Percentiles rank a stretch among this genome's conserved stretches.
Evolutionary conservation across 306 rosid species (phyloP).

Genomic region (Phaseolus lunatus): DNA sequence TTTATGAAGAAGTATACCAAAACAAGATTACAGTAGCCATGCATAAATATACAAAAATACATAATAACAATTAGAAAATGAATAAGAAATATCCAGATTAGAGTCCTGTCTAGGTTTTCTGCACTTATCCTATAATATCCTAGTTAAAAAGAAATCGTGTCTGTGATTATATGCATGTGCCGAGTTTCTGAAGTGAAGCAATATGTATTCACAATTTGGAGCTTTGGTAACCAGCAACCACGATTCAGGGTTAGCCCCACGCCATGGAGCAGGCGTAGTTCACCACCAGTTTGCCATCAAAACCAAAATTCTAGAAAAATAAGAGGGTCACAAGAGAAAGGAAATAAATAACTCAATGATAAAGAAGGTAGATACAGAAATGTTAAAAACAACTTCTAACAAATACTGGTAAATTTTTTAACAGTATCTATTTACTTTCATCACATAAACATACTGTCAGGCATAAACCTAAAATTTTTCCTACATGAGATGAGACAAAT

Average conservation of each 20-base stretch:
- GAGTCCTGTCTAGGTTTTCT: not conserved
- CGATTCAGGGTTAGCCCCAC: slow-evolving; percentile 69
- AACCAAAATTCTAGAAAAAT: slow-evolving; percentile 83
- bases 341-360: slow-evolving; percentile 9
- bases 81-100: not conserved
- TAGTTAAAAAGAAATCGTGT: slow-evolving; percentile 1
- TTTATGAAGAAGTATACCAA: too few species aligned
- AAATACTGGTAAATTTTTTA: slow-evolving; percentile 23
- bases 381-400: not conserved
- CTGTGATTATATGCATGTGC: slow-evolving; percentile 32
- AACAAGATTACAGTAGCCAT: not conserved
- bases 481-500: slow-evolving; percentile 15
- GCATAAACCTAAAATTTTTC: slow-evolving; percentile 5
- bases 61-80: slow-evolving; percentile 24
- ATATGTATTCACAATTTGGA: slow-evolving; percentile 43
- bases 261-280: slow-evolving; percentile 96
- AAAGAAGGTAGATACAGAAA: not conserved
- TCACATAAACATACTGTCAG: not conserved
- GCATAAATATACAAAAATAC: not conserved
- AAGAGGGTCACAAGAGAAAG: slow-evolving; percentile 7
- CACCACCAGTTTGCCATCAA: slow-evolving; percentile 91
- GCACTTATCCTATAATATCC: slow-evolving; percentile 37
- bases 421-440: not conserved
- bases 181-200: slow-evolving; percentile 13
- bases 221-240: slow-evolving; percentile 39